Conservation (phyloP, 2,329 filamentous ascomycete genomes). For the Ascochyta fabae region DNA sequence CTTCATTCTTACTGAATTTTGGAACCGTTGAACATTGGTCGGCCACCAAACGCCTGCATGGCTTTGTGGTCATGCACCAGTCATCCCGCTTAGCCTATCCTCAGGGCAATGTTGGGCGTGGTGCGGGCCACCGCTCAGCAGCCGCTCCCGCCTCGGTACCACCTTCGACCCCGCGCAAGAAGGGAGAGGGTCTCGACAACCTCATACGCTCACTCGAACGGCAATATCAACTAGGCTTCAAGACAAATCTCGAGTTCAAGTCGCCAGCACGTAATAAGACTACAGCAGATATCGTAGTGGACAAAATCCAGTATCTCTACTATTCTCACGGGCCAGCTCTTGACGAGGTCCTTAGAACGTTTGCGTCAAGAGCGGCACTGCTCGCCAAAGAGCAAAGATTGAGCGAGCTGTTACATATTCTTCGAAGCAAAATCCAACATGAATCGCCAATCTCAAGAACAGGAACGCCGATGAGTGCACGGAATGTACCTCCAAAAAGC, state of each 20-base stretch:
- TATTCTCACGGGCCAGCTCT: conserved; percentile 23
- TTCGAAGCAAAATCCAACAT: conserved; percentile 12
- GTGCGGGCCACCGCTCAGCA: conserved; percentile 8
- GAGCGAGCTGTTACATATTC: conserved; percentile 16
- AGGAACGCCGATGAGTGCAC: conserved; percentile 8
- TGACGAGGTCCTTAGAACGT: conserved; percentile 22
- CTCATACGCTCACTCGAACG: conserved; percentile 30
- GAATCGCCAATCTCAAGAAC: conserved; percentile 1
- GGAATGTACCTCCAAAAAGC: conserved; percentile 16
- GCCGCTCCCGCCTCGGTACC: conserved; percentile 22
- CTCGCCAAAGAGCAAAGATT: conserved; percentile 9
- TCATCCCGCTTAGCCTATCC: conserved; percentile 7
- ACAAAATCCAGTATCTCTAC: conserved; percentile 28
- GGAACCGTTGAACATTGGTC: neutral
- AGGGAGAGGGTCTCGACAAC: conserved; percentile 23
- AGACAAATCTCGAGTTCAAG: conserved; percentile 18
- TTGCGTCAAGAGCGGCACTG: conserved; percentile 18
- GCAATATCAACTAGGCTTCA: conserved; percentile 31
- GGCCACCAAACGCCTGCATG: conserved; percentile 2
- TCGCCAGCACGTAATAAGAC: conserved; percentile 27
- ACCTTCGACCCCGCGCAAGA: conserved; percentile 19
- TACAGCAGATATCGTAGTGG: conserved; percentile 21
- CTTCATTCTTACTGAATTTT: neutral
- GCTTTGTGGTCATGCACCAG: conserved; percentile 13
- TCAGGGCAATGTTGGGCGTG: neutral